Conservation (phyloP, 2,329 filamentous ascomycete genomes). For the Sphaerulina musiva region DNA sequence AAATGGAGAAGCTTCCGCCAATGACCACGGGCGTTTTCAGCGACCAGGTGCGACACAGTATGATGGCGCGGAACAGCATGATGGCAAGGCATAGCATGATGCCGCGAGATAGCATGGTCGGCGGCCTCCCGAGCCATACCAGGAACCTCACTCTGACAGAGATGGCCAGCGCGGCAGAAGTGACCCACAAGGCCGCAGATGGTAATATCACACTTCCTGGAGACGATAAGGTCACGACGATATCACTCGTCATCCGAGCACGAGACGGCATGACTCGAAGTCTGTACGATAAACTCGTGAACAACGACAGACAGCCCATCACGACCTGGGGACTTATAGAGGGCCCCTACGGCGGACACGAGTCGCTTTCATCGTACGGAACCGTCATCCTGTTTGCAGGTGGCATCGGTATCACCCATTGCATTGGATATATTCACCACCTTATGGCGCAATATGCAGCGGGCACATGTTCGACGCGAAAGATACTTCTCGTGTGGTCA, state of each 20-base stretch:
- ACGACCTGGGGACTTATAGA: slow-evolving; percentile 62
- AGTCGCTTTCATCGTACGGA: slow-evolving; percentile 67
- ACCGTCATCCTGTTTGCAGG: slow-evolving; percentile 74
- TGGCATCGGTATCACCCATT: slow-evolving; percentile 74
- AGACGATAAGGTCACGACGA: slow-evolving; percentile 38
- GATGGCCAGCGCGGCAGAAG: slow-evolving; percentile 17
- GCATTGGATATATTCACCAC: slow-evolving; percentile 67
- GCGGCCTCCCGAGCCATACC: slow-evolving; percentile 3
- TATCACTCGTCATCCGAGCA: slow-evolving; percentile 67
- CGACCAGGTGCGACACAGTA: slow-evolving; percentile 9
- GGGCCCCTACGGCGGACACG: slow-evolving; percentile 68
- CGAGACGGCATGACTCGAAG: slow-evolving; percentile 66
- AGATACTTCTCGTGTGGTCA: slow-evolving; percentile 69
- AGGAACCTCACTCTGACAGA: slow-evolving; percentile 13
- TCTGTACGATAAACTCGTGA: slow-evolving; percentile 61
- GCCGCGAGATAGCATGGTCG: slow-evolving; percentile 7
- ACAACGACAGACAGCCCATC: slow-evolving; percentile 55
- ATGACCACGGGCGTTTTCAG: slow-evolving; percentile 5
- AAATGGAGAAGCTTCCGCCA: slow-evolving; percentile 32
- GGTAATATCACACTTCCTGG: slow-evolving; percentile 24
- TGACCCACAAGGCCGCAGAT: slow-evolving; percentile 14
- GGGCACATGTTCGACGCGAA: slow-evolving; percentile 63
- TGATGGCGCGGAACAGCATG: slow-evolving; percentile 12
- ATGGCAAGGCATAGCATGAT: slow-evolving; percentile 11
- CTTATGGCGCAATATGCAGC: slow-evolving; percentile 62